phyloP scores from a whole-genome alignment of 495 filamentous ascomycete genomes.

The Umbilicaria muhlenbergii region DNA sequence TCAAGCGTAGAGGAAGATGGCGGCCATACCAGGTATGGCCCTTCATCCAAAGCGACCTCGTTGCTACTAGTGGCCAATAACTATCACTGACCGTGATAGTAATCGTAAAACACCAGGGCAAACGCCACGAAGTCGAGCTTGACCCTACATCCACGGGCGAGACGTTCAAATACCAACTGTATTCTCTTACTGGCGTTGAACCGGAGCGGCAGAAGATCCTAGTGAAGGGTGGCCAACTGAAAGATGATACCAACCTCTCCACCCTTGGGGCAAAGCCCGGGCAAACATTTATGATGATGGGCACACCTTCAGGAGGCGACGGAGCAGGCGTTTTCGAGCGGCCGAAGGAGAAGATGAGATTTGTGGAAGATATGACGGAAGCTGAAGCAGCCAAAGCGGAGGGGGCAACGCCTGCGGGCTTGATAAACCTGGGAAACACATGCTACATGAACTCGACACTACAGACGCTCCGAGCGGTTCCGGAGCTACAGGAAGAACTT shows the following conservation, averaged over 20 bases:
- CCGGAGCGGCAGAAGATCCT: constrained; percentile 92
- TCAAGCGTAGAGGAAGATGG: constrained; percentile 28
- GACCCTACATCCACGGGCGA: constrained; percentile 76
- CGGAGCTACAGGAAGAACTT: constrained; percentile 78
- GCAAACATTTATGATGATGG: constrained; percentile 93
- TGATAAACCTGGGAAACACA: constrained; percentile 90
- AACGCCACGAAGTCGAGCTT: constrained; percentile 84
- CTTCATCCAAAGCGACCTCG: not conserved
- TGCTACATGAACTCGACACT: constrained; percentile 97
- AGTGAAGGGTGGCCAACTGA: constrained; percentile 84
- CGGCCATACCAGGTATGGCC: constrained; percentile 42
- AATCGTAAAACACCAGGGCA: constrained; percentile 86
- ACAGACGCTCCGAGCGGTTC: constrained; percentile 74
- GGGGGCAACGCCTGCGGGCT: constrained; percentile 74
- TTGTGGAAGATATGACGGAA: constrained; percentile 95
- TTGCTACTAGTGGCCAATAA: not conserved
- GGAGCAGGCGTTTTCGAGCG: constrained; percentile 39
- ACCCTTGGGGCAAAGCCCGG: constrained; percentile 72
- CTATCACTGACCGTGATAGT: constrained; percentile 39
- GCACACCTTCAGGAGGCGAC: constrained; percentile 56
- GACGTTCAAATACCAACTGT: constrained; percentile 88
- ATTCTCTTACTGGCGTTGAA: constrained; percentile 87
- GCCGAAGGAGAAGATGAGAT: constrained; percentile 72
- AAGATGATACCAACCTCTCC: constrained; percentile 81
- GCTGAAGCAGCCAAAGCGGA: constrained; percentile 71